phyloP scores from a whole-genome alignment of 345 rosid genomes.

The Durio zibethinus region DNA sequence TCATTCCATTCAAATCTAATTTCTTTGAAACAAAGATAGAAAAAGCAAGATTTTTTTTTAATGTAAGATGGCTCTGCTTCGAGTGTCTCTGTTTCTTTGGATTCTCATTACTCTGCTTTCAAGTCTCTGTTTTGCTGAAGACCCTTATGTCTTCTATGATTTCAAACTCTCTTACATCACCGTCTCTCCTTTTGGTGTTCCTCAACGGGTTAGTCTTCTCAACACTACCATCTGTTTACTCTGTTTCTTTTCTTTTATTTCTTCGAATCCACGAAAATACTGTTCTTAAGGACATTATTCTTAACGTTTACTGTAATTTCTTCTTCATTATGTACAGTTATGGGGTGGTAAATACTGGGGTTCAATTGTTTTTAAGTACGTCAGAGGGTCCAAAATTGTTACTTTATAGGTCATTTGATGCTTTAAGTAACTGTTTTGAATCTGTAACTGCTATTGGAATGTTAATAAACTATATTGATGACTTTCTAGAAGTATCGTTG shows the following conservation, averaged over 20 bases:
- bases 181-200: conserved; percentile 78
- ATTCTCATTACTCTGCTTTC: conserved; percentile 44
- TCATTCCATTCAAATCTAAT: background rate
- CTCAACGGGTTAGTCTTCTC: conserved; percentile 64
- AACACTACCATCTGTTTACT: background rate
- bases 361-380: background rate
- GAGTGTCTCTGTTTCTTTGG: conserved; percentile 21
- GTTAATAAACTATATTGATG: background rate
- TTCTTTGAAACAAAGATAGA: background rate
- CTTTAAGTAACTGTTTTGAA: background rate
- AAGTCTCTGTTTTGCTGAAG: conserved; percentile 47
- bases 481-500: background rate
- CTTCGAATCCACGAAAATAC: background rate
- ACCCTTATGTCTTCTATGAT: conserved; percentile 52
- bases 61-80: conserved; percentile 24
- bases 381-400: background rate
- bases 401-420: background rate
- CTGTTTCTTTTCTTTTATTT: background rate
- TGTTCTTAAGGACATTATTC: background rate
- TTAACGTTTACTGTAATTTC: background rate
- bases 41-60: background rate
- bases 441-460: background rate
- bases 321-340: background rate
- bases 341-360: background rate
- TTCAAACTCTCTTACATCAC: conserved; percentile 63